Conservation (phyloP, 768 basidiomycete genomes). For the Suillus discolor region DNA sequence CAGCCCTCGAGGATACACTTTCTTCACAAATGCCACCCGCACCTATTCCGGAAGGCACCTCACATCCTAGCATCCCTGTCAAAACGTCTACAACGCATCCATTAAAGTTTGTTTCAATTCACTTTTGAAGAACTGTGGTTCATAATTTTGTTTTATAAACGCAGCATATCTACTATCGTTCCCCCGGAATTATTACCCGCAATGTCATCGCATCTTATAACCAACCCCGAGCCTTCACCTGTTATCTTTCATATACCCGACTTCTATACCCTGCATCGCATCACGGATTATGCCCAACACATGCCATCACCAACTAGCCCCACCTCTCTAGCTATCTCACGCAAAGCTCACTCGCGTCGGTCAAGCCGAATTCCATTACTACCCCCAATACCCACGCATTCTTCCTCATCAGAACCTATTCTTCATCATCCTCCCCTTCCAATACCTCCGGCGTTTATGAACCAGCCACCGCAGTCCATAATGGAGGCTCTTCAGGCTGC, state of each 20-base stretch:
- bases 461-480: constrained; percentile 20
- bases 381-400: constrained; percentile 29
- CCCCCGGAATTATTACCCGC: constrained; percentile 49
- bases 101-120: constrained; percentile 63
- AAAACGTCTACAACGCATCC: constrained; percentile 84
- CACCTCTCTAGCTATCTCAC: constrained; percentile 12
- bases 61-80: constrained; percentile 23
- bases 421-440: constrained; percentile 18
- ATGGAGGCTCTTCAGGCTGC: constrained; percentile 26
- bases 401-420: constrained; percentile 21
- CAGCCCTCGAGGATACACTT: constrained; percentile 53
- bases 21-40: constrained; percentile 29
- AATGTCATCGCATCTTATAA: constrained; percentile 40
- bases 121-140: not conserved
- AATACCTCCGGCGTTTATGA: constrained; percentile 3
- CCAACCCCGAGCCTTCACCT: constrained; percentile 21
- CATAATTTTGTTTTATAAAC: not conserved
- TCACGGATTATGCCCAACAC: constrained; percentile 45
- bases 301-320: constrained; percentile 43
- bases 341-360: constrained; percentile 43
- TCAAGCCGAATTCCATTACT: constrained; percentile 28
- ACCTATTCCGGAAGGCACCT: constrained; percentile 9
- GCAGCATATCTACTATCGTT: constrained; percentile 58
- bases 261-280: constrained; percentile 33
- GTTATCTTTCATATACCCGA: constrained; percentile 40